Base-by-base conservation (phyloP, 108 stramenopile genomes). In the Cyclotella atomus region DNA sequence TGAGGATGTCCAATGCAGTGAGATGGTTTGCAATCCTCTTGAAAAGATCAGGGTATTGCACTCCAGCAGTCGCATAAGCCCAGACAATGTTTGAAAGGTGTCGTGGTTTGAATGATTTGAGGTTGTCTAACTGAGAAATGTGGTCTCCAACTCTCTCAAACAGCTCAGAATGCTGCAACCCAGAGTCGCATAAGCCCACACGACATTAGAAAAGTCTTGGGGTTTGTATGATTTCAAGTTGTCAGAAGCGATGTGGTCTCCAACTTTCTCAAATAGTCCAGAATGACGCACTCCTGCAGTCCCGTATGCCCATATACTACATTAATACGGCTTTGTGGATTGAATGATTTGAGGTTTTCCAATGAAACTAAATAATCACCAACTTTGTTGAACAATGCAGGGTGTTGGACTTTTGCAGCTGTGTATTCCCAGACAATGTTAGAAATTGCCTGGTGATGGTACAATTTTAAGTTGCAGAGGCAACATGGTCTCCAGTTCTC, bases 171-270 rank as follows among this genome's bases (percentile, higher is more conserved):
- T 71, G 41, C 15, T 27, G 16, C 10, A 24, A 6, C 12, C 17
- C 46, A 4, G 70, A n/a, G 57, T 71, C 0, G 70, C 70, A 59
- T 24, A 71, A 46, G 70, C 70, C 70, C 70, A 71, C 2, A 53
- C 59, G 4, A 5, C 60, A 33, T 60, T 71, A n/a, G 70, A 59
- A 9, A 68, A 7, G 10, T 52, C 50, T 28, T 53, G 52, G 9
- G 52, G 70, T 24, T 43, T 60, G 59, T 60, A 71, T 47, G 33
- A 21, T 6, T 36, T 38, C 35, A 60, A n/a, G 25, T 60, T 21
- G 8, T 36, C 19, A 32, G 20, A 19, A 17, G 30, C 24, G 15
- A 60, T 49, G 2, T 16, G 14, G 29, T 49, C 45, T 0, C 45
- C 70, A 33, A 71, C 45, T 59, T 4, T 21, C 28, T 59, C 25